Percentiles rank a stretch among this genome's conserved stretches.
phyloP scores from a whole-genome alignment of 768 basidiomycete genomes.

The Suillus subluteus region DNA sequence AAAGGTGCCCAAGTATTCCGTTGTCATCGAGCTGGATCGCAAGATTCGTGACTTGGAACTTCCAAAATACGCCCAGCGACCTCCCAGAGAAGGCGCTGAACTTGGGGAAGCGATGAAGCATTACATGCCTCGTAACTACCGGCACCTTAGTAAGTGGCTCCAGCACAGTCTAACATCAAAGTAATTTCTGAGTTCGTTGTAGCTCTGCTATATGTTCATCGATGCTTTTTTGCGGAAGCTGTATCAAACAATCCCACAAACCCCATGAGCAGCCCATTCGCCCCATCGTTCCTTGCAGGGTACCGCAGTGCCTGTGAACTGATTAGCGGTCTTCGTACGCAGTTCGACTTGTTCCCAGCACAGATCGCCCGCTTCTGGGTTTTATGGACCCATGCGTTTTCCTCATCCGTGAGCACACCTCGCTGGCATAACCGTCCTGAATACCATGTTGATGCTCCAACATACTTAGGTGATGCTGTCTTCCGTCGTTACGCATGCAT shows the following conservation, averaged over 20 bases:
- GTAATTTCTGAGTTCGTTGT: neutral
- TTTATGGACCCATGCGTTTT: conserved; percentile 74
- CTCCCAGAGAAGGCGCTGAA: conserved; percentile 51
- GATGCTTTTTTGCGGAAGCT: conserved; percentile 78
- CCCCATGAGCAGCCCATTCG: conserved; percentile 70
- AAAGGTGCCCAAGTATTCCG: conserved; percentile 61
- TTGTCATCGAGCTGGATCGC: conserved; percentile 65
- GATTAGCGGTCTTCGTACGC: conserved; percentile 48
- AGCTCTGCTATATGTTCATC: conserved; percentile 77
- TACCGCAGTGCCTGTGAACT: conserved; percentile 69
- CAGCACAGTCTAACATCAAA: neutral
- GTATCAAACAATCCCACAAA: conserved; percentile 64
- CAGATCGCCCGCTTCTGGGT: conserved; percentile 72
- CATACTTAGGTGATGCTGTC: conserved; percentile 67
- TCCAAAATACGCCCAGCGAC: conserved; percentile 60
- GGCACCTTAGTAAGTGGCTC: conserved; percentile 59
- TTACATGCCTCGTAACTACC: conserved; percentile 77
- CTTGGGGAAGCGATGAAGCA: conserved; percentile 69
- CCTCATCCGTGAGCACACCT: conserved; percentile 52
- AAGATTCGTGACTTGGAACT: conserved; percentile 70
- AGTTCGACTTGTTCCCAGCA: conserved; percentile 54
- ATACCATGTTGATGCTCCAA: conserved; percentile 10
- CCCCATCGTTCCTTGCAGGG: conserved; percentile 68
- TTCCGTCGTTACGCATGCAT: conserved; percentile 73
- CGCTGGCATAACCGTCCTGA: neutral